Evolutionary conservation across 23 red algal genomes (phyloP), one percentile per base, ranked within the genome.

Genomic region (Cyanidioschyzon merolae): DNA sequence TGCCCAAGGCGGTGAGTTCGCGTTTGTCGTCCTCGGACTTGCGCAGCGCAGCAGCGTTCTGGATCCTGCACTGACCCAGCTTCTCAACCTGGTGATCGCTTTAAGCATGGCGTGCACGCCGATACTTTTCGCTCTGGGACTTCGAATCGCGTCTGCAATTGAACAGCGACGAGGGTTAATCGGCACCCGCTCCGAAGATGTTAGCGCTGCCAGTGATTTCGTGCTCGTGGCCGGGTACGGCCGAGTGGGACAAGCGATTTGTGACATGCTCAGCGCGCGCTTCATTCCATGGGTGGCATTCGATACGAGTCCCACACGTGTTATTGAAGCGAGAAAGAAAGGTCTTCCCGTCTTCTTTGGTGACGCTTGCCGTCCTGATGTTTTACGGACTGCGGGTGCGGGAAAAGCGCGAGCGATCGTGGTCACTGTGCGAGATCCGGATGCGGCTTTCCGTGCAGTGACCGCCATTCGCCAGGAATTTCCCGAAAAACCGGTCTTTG

Each of bases 141-240:
- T 79, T 2, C 85, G 84, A 26, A 80, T 98, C 37, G 89, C 88
- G 2, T 76, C 76, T 26, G 35, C 36, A 24, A 41, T 98, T 35
- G 88, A 91, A 63, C 77, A 84, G 26, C 84, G 88, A 50, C 68
- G 88, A 39, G 94, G 94, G 24, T 84, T 98, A 35, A 98, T 98
- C 41, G 88, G 88, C 51, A 84, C 87, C 27, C 83, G 94, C 57
- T 85, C 76, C 50, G 86, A 91, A 71, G 94, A 95, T 68, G 86
- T 84, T 39, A 81, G 88, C 37, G 86, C 90, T 0, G 88, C 88
- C 35, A 88, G 88, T 79, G 89, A 98, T 68, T 98, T 91, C 82
- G 94, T 98, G 38, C 90, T 98, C 77, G 88, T 98, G 26, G 94
- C 94, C n/a, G 94, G 94, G 0, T 98, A 67, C 67, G 94, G 94